Evolutionary conservation across 352 stramenopile genomes (phyloP), one percentile per base, ranked within the genome.

Genomic region (Globisporangium perplexum): DNA sequence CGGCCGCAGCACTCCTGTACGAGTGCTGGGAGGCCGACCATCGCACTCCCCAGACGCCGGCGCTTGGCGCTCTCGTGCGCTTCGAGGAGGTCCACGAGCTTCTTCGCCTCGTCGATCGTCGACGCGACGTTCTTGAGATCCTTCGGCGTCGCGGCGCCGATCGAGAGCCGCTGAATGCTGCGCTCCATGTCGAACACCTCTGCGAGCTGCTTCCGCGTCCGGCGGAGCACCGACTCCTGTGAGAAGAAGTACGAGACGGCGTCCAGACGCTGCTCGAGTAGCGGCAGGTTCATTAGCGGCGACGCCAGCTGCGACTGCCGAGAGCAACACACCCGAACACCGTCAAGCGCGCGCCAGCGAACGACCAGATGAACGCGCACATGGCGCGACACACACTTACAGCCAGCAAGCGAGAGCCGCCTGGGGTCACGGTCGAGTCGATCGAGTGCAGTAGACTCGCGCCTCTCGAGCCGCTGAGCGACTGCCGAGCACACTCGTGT

Each of bases 181-280:
- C 81, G 63, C 45, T 91, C 81, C 62, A 91, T 73, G 59, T 91
- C 81, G 44, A 78, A 86, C 0, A 88, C 65, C 14, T 88, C 65
- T 15, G 45, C 49, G 17, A 88, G 63, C 33, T 83, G 71, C 44
- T 85, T 86, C 1, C 74, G 71, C 0, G 68, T 66, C 4, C 65
- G 67, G 24, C 77, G 76, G 42, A 86, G 61, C 24, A 85, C 30
- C 20, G 63, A 66, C n/a, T 83, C 71, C 8, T 81, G 60, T 3
- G 60, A 50, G 22, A 68, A 65, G 39, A 91, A 80, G 50, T 77
- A 77, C 1, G 64, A 59, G 23, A 89, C 81, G 3, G 60, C 72
- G 47, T 91, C 67, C 7, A 87, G 50, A 14, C 81, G 74, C 28
- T 45, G 24, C 22, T 81, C 65, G 0, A 91, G 65, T 5, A 71